Percentiles rank a stretch among this genome's conserved stretches.
These are phyloP conservation scores for Mentha longifolia DNA, from an alignment of 257 asterid species.

Conservation along the genomic window DNA sequence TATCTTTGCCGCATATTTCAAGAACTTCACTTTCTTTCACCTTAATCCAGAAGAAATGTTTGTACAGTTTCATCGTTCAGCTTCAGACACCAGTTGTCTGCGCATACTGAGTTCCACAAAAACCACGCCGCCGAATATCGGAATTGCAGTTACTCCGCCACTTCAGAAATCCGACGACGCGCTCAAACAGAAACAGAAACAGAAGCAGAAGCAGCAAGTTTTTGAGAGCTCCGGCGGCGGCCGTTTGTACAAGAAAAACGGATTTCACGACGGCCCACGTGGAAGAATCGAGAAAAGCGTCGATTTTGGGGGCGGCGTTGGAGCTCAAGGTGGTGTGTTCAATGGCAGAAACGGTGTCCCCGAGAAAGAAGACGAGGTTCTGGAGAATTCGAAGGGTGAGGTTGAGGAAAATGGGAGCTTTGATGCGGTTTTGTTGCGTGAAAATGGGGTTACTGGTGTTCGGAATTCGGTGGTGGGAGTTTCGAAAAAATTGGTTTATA, in stretches of 20 bases:
- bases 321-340: slow-evolving; percentile 36
- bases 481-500: slow-evolving; percentile 27
- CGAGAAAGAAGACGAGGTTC: slow-evolving; percentile 27
- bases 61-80: slow-evolving; percentile 59
- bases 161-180: slow-evolving; percentile 37
- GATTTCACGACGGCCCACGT: slow-evolving; percentile 32
- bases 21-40: background rate
- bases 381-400: slow-evolving; percentile 34
- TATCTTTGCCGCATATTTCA: background rate
- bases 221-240: slow-evolving; percentile 26
- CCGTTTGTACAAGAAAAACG: slow-evolving; percentile 31
- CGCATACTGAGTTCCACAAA: slow-evolving; percentile 48
- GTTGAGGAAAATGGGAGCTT: slow-evolving; percentile 32
- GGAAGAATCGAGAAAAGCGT: slow-evolving; percentile 32
- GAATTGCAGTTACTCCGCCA: slow-evolving; percentile 49
- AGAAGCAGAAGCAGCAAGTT: slow-evolving; percentile 40
- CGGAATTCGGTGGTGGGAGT: slow-evolving; percentile 23
- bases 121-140: slow-evolving; percentile 43
- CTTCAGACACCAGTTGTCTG: slow-evolving; percentile 60
- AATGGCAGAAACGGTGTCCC: slow-evolving; percentile 36
- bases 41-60: slow-evolving; percentile 51
- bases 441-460: slow-evolving; percentile 28
- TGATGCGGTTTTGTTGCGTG: slow-evolving; percentile 31
- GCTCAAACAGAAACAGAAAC: slow-evolving; percentile 43
- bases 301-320: slow-evolving; percentile 31